Evolutionary conservation across 1,284 basidiomycete species (phyloP), one percentile per base, ranked within the genome.

Genomic region (Ustilago shanxiensis): DNA sequence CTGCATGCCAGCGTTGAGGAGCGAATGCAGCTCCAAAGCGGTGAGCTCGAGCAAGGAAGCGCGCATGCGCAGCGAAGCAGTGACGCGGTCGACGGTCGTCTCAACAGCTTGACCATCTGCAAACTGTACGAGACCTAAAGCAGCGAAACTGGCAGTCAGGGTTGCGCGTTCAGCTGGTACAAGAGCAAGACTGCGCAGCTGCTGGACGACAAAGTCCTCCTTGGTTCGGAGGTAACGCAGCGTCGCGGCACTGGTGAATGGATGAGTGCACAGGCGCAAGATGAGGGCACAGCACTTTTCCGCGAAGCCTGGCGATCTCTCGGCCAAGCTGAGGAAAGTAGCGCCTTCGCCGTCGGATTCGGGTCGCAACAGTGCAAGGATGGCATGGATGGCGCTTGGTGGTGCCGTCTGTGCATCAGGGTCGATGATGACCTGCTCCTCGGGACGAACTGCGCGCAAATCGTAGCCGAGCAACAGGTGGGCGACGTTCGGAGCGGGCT

Each of bases 401-500:
- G 75, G 61, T 89, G 89, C 71, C 89, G 88, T 52, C 24, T 77
- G 66, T 14, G 77, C 65, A 50, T 76, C 90, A 88, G 50, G 87
- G 86, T 39, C 88, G 88, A 49, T 87, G 87, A 88, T 76, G 87
- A 88, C 68, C 86, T 87, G 55, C 88, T 85, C 68, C 80, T 85
- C 75, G 86, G 85, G 71, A 85, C 86, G 56, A 81, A 89, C 87
- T 1, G 92, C 83, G 10, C 87, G 83, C 72, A 89, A 83, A 72
- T 89, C 93, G 83, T 95, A 93, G 7, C 90, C 90, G 35, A 99
- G 89, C 10, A 99, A 88, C 86, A 95, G 93, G 87, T 98, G 95
- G 0, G 93, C 93, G 37, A 98, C 85, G 80, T 96, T 98, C 16
- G 95, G 94, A 66, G 91, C 93, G 0, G 91, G 86, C 11, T 89